These are phyloP conservation scores for Colletotrichum sp. DNA, from an alignment of 2,329 filamentous ascomycete genomes.

Conservation along the genomic window DNA sequence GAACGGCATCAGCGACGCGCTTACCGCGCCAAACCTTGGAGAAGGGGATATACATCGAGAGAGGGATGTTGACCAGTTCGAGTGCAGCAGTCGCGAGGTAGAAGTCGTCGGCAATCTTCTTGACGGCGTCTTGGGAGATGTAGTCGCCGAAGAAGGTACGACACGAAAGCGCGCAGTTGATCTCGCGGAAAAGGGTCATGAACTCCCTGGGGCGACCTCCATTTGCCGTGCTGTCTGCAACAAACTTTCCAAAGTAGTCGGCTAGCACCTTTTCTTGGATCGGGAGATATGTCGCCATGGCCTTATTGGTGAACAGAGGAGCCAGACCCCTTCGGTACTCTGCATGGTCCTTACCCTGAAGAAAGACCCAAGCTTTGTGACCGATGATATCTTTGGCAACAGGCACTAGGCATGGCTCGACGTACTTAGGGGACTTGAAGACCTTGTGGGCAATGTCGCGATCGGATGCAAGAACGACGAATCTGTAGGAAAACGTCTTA, in stretches of 20 bases:
- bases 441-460: slow-evolving; percentile 82
- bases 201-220: slow-evolving; percentile 65
- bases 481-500: slow-evolving; percentile 48
- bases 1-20: slow-evolving; percentile 73
- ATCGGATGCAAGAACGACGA: slow-evolving; percentile 79
- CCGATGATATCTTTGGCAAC: slow-evolving; percentile 76
- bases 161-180: slow-evolving; percentile 80
- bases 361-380: slow-evolving; percentile 78
- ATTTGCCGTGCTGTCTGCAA: slow-evolving; percentile 59
- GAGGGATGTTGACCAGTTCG: slow-evolving; percentile 79
- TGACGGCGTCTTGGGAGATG: slow-evolving; percentile 73
- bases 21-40: slow-evolving; percentile 81
- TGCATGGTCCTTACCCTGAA: slow-evolving; percentile 77
- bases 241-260: slow-evolving; percentile 72
- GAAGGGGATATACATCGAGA: slow-evolving; percentile 72
- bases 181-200: slow-evolving; percentile 76
- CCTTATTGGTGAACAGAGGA: slow-evolving; percentile 75
- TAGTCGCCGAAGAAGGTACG: slow-evolving; percentile 83
- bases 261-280: slow-evolving; percentile 75
- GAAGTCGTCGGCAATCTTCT: slow-evolving; percentile 80
- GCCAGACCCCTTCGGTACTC: slow-evolving; percentile 81
- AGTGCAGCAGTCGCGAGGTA: slow-evolving; percentile 79
- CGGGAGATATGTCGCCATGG: slow-evolving; percentile 73
- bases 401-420: slow-evolving; percentile 81
- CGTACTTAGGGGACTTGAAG: slow-evolving; percentile 77